phyloP scores from a whole-genome alignment of 2,329 filamentous ascomycete genomes.

The Neofusicoccum cordaticola region DNA sequence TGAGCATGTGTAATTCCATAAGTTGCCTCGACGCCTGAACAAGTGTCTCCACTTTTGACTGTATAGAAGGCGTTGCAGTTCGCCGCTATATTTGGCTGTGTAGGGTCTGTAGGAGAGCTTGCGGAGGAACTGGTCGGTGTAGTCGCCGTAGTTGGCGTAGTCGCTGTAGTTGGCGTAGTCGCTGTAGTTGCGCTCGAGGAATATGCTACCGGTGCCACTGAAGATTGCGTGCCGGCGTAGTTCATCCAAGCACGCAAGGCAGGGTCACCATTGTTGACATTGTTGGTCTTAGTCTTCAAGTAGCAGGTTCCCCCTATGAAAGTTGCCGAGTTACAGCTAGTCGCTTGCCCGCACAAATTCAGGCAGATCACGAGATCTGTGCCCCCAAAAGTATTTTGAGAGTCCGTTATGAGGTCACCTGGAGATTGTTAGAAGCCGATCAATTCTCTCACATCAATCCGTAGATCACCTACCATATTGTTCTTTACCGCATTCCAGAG shows the following conservation, averaged over 20 bases:
- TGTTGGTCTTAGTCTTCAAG: neutral
- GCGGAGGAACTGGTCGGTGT: too few species aligned
- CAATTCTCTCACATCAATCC: neutral
- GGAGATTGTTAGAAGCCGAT: neutral
- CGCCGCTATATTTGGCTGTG: too few species aligned
- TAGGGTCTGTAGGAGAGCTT: too few species aligned
- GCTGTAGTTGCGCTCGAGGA: too few species aligned
- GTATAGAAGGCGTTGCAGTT: too few species aligned
- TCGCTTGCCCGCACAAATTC: neutral
- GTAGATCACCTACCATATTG: neutral
- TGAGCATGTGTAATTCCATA: too few species aligned
- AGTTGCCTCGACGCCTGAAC: too few species aligned
- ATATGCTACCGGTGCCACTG: too few species aligned
- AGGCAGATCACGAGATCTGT: neutral
- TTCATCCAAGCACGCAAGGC: neutral
- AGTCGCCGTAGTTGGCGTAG: too few species aligned
- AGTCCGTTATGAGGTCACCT: neutral
- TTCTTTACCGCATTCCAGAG: neutral
- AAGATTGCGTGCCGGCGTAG: neutral
- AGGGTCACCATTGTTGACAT: neutral
- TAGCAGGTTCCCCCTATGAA: neutral
- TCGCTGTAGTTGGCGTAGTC: too few species aligned
- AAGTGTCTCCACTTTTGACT: too few species aligned
- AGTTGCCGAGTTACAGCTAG: neutral
- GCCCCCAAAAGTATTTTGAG: neutral